phyloP scores from a whole-genome alignment of 768 basidiomycete genomes.

The Russula virescens region DNA sequence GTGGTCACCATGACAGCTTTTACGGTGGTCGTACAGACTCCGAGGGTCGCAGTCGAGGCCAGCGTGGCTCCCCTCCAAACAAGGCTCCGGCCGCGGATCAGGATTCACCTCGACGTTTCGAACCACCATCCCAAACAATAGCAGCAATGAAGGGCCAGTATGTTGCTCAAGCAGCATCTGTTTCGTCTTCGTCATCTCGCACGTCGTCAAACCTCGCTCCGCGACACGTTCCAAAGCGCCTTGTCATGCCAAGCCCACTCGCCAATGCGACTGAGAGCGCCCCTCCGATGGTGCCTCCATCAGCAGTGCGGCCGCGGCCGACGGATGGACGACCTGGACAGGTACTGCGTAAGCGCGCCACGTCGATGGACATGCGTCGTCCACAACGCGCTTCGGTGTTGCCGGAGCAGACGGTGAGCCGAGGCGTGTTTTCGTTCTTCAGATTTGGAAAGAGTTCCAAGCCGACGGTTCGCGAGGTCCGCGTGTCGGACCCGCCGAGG shows the following conservation, averaged over 20 bases:
- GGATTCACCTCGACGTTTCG: slow-evolving; percentile 14
- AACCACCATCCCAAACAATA: slow-evolving; percentile 17
- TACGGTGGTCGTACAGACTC: not conserved
- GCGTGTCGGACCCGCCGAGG: slow-evolving; percentile 4
- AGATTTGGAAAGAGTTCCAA: slow-evolving; percentile 22
- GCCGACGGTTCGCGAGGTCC: slow-evolving; percentile 17
- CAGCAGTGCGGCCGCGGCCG: not conserved
- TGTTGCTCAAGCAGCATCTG: slow-evolving; percentile 4
- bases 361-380: not conserved
- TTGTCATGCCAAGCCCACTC: slow-evolving; percentile 71
- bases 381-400: slow-evolving; percentile 4
- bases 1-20: not conserved
- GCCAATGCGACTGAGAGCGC: slow-evolving; percentile 14
- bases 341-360: slow-evolving; percentile 28
- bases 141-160: slow-evolving; percentile 9
- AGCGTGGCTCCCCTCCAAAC: not conserved
- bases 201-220: slow-evolving; percentile 23
- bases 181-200: slow-evolving; percentile 10
- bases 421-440: slow-evolving; percentile 21
- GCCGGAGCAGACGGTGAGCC: slow-evolving; percentile 12
- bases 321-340: slow-evolving; percentile 21
- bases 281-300: not conserved
- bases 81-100: not conserved
- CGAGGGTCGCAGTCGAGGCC: not conserved
- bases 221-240: slow-evolving; percentile 50